Percentiles rank a stretch among this genome's conserved stretches.
These are phyloP conservation scores for Xylaria sp. DNA, from an alignment of 495 filamentous ascomycete genomes.

Conservation along the genomic window DNA sequence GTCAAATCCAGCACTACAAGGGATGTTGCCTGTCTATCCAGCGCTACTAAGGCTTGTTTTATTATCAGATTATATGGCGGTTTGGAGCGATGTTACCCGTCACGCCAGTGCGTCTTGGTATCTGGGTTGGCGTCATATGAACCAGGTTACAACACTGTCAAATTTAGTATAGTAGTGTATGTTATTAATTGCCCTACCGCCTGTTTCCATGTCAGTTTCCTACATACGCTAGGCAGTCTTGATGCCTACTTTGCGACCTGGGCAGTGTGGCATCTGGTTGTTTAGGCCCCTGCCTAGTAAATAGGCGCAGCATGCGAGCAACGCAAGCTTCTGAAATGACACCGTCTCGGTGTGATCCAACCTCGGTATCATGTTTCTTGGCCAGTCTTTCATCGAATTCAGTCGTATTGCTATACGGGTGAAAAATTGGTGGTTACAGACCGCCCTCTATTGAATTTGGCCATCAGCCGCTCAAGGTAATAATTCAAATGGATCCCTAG, in stretches of 20 bases:
- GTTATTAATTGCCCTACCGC: not conserved
- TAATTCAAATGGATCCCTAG: not conserved
- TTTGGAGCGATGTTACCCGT: not conserved
- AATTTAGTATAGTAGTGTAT: not conserved
- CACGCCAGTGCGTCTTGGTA: not conserved
- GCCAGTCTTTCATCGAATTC: not conserved
- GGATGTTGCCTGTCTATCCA: not conserved
- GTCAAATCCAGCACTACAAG: not conserved
- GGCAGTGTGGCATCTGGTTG: not conserved
- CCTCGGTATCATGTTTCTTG: not conserved
- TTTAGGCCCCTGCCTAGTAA: not conserved
- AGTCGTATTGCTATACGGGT: not conserved
- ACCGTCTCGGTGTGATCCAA: not conserved
- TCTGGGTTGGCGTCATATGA: not conserved
- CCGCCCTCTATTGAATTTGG: not conserved
- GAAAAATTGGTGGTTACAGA: not conserved
- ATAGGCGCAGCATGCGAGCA: constrained; percentile 13
- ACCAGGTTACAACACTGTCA: not conserved
- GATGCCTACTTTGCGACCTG: constrained; percentile 4
- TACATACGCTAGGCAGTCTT: not conserved
- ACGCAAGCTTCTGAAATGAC: constrained; percentile 13
- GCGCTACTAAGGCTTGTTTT: not conserved
- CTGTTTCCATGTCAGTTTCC: not conserved
- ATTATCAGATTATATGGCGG: not conserved
- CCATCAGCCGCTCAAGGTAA: constrained; percentile 1